A percentile compares a stretch with the other conserved stretches of the same genome.
Conservation (phyloP, 371 early-diverging fungal genomes). For the Mortierella sp. region DNA sequence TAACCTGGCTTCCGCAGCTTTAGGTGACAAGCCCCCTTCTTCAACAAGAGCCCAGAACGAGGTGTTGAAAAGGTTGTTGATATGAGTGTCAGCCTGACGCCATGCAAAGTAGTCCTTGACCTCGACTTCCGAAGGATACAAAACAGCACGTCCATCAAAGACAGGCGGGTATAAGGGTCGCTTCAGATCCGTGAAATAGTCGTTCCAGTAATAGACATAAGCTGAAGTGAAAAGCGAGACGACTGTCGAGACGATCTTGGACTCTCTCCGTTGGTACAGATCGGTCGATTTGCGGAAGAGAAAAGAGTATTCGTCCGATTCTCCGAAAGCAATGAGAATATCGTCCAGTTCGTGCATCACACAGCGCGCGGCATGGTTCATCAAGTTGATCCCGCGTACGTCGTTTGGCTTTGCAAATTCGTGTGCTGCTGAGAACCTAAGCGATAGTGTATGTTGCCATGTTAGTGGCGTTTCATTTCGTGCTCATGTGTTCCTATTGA, state of each 20-base stretch:
- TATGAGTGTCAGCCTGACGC: constrained; percentile 96
- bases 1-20: constrained; percentile 77
- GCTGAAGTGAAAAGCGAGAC: constrained; percentile 90
- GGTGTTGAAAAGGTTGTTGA: constrained; percentile 94
- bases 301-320: constrained; percentile 95
- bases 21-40: constrained; percentile 69
- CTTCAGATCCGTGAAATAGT: constrained; percentile 76
- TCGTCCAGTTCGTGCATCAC: constrained; percentile 89
- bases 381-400: constrained; percentile 83
- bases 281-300: constrained; percentile 60
- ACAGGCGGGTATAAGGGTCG: constrained; percentile 80
- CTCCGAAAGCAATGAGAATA: constrained; percentile 91
- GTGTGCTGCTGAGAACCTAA: constrained; percentile 87
- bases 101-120: constrained; percentile 94
- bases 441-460: neutral
- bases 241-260: constrained; percentile 90
- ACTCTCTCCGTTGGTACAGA: constrained; percentile 85
- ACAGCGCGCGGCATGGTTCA: constrained; percentile 86
- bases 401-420: constrained; percentile 95
- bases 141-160: constrained; percentile 93
- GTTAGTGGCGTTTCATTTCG: neutral
- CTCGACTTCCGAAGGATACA: constrained; percentile 86
- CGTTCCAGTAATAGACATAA: constrained; percentile 88
- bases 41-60: constrained; percentile 95
- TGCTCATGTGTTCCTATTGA: neutral